Percentiles rank a stretch among this genome's conserved stretches.
phyloP scores from a whole-genome alignment of 495 filamentous ascomycete species.

The Penicillium nucicola region DNA sequence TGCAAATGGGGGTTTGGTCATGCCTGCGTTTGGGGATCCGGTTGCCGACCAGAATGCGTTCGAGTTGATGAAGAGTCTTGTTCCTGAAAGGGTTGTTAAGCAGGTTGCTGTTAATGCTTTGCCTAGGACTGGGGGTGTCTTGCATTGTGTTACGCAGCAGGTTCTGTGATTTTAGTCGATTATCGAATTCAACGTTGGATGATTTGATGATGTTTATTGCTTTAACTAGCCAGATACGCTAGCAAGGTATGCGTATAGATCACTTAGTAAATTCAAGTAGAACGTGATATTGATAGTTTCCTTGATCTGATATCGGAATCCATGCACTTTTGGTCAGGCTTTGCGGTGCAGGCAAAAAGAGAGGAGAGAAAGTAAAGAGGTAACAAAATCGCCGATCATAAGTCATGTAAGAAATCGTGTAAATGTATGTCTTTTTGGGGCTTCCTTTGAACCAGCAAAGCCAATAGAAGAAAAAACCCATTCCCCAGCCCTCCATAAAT shows the following conservation, averaged over 20 bases:
- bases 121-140: constrained; percentile 28
- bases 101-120: constrained; percentile 27
- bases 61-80: constrained; percentile 18
- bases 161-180: constrained; percentile 16
- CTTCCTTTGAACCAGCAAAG: constrained; percentile 6
- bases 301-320: too few species aligned
- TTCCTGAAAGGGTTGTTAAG: constrained; percentile 23
- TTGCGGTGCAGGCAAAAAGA: neutral
- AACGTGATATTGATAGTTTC: neutral
- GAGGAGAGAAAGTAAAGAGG: neutral
- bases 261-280: neutral
- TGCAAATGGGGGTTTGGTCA: constrained; percentile 29
- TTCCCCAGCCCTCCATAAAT: neutral
- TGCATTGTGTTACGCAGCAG: constrained; percentile 36
- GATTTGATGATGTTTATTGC: neutral
- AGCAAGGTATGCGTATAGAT: too few species aligned
- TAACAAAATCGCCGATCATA: neutral
- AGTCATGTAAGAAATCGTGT: constrained; percentile 5
- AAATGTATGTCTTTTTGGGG: constrained; percentile 10
- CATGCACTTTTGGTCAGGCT: too few species aligned
- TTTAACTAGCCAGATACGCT: too few species aligned
- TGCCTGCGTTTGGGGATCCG: constrained; percentile 33
- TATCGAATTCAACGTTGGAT: too few species aligned
- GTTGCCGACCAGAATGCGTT: constrained; percentile 22
- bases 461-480: neutral